These are phyloP conservation scores for Cymbopogon flexuosus DNA, from an alignment of 202 grass and related monocot species.

Conservation along the genomic window DNA sequence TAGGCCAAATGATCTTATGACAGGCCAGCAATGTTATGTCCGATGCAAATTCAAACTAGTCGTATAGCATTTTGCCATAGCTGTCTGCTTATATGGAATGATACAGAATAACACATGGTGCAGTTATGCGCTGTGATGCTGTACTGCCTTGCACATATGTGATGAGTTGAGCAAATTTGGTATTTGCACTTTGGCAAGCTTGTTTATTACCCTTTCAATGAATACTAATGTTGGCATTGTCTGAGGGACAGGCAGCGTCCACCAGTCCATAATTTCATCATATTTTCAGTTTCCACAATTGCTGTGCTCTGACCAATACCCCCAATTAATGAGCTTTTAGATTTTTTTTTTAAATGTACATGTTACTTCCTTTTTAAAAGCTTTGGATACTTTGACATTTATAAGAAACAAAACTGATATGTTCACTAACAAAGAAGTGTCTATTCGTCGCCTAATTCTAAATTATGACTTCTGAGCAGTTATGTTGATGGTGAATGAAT, in stretches of 20 bases:
- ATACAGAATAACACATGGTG: background rate
- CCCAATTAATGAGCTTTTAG: background rate
- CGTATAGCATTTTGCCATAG: background rate
- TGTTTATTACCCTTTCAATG: background rate
- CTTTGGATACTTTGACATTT: background rate
- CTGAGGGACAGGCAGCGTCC: background rate
- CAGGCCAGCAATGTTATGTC: background rate
- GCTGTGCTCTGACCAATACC: background rate
- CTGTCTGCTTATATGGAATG: background rate
- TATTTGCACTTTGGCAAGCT: background rate
- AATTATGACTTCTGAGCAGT: background rate
- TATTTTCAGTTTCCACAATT: background rate
- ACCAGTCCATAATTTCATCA: background rate
- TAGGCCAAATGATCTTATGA: background rate
- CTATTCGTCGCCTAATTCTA: background rate
- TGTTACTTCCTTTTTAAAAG: background rate
- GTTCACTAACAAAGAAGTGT: background rate
- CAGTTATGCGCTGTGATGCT: background rate
- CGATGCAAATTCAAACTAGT: background rate
- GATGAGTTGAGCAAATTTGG: background rate
- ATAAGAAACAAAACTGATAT: background rate
- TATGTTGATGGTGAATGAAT: slow-evolving; percentile 11
- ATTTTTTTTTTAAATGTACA: background rate
- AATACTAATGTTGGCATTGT: background rate
- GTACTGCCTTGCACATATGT: background rate